These are phyloP conservation scores for Histomonas meleagridis DNA, from an alignment of 208 protist genomes.

Conservation along the genomic window DNA sequence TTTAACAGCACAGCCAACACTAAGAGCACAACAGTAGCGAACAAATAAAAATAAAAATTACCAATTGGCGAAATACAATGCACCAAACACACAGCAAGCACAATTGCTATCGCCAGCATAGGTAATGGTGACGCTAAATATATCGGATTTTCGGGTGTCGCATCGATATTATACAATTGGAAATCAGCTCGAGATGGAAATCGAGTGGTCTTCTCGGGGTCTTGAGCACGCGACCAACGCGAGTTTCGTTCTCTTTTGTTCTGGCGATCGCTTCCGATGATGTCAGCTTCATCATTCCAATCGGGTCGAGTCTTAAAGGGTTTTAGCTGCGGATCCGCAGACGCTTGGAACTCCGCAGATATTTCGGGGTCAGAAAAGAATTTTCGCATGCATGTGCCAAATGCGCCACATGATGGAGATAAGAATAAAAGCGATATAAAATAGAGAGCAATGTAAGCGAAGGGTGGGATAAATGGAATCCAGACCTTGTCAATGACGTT, in stretches of 20 bases:
- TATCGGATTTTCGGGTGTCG: background rate
- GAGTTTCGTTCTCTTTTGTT: background rate
- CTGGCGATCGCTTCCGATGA: background rate
- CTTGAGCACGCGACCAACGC: background rate
- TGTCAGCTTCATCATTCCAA: constrained; percentile 7
- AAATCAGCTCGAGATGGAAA: constrained; percentile 17
- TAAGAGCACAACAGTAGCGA: background rate
- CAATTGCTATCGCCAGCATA: background rate
- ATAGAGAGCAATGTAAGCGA: background rate
- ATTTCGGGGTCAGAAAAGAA: constrained; percentile 31
- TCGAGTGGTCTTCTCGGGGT: background rate
- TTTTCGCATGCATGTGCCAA: background rate
- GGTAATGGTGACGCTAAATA: constrained; percentile 2
- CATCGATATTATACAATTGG: constrained; percentile 28
- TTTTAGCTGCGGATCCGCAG: constrained; percentile 3
- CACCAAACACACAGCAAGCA: background rate
- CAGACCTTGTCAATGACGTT: background rate
- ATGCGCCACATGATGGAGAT: background rate
- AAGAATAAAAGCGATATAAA: background rate
- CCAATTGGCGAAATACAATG: background rate
- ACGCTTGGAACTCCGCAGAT: background rate
- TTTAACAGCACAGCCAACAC: background rate
- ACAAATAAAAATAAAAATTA: constrained; percentile 13
- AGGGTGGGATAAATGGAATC: background rate
- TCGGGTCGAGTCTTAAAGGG: background rate